phyloP scores from a whole-genome alignment of 2,329 filamentous ascomycete genomes.

The Fusarium armeniacum region DNA sequence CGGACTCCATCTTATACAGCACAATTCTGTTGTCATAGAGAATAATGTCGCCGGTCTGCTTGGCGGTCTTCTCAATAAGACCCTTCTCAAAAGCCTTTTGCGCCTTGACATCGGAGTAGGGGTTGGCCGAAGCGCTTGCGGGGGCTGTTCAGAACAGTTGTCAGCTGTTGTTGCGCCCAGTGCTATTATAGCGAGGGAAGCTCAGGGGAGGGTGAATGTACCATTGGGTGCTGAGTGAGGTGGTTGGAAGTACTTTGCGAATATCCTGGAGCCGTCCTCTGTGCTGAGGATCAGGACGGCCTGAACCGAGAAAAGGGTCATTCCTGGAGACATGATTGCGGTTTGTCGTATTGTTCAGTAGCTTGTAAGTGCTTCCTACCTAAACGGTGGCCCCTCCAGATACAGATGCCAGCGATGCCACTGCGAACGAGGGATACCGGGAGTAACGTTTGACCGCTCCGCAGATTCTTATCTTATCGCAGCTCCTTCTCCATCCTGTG shows the following conservation, averaged over 20 bases:
- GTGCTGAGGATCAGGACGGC: conserved; percentile 83
- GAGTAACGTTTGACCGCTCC: conserved; percentile 53
- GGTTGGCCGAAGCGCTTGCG: conserved; percentile 72
- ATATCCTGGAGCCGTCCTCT: conserved; percentile 91
- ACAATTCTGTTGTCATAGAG: conserved; percentile 97
- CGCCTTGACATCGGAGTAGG: conserved; percentile 90
- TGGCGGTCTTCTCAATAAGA: conserved; percentile 93
- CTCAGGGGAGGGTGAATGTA: conserved; percentile 47
- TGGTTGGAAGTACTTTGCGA: conserved; percentile 89
- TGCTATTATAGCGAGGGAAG: conserved; percentile 33
- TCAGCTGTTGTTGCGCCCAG: conserved; percentile 50
- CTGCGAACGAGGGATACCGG: conserved; percentile 45
- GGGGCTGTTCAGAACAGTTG: conserved; percentile 46
- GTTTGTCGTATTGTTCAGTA: conserved; percentile 37
- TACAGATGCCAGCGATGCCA: conserved; percentile 51
- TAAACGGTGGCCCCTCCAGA: conserved; percentile 51
- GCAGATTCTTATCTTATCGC: conserved; percentile 19
- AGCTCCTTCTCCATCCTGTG: conserved; percentile 18
- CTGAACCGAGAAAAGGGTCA: conserved; percentile 82
- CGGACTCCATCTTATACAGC: conserved; percentile 97
- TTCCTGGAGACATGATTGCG: conserved; percentile 75
- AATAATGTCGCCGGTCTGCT: conserved; percentile 95
- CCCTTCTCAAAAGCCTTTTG: conserved; percentile 98
- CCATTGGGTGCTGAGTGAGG: conserved; percentile 65
- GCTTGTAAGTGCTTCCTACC: conserved; percentile 38